Percentiles rank a stretch among this genome's conserved stretches.
Evolutionary conservation across 176 grass and related monocot species (phyloP).

Genomic region (Thalia dealbata): DNA sequence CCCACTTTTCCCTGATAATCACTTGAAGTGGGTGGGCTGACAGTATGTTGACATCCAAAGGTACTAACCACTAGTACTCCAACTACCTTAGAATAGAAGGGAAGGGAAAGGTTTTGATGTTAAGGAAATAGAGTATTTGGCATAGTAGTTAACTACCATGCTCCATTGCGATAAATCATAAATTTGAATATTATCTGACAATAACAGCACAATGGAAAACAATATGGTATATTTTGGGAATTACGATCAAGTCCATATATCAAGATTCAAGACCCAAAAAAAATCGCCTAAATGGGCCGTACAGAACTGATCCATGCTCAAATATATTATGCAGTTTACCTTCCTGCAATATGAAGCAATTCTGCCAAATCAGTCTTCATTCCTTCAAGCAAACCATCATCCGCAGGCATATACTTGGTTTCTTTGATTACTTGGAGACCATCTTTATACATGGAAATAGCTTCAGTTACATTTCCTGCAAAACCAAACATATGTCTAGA

Average conservation of each 20-base stretch:
- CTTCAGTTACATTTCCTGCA: constrained; percentile 23
- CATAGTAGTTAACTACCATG: background rate
- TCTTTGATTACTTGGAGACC: constrained; percentile 33
- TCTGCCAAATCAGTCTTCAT: constrained; percentile 36
- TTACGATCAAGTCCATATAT: background rate
- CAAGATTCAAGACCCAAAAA: too few relatives aligned
- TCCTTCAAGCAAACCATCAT: constrained; percentile 34
- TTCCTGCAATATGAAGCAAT: constrained; percentile 30
- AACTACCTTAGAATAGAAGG: background rate
- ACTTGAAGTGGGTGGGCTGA: background rate
- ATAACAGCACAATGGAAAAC: background rate
- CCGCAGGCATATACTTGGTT: constrained; percentile 26
- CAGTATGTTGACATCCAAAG: background rate
- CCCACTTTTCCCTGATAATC: background rate
- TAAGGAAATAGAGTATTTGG: background rate
- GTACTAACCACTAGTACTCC: background rate
- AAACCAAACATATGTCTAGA: background rate
- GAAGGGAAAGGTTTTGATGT: background rate
- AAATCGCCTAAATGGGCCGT: background rate
- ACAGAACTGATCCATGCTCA: background rate
- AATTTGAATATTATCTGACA: background rate
- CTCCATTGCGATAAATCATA: background rate
- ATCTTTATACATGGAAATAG: constrained; percentile 31
- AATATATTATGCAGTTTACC: constrained; percentile 14
- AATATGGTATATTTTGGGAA: background rate